Base-by-base conservation (phyloP, 2,329 filamentous ascomycete genomes). In the Diplodia mutila region DNA sequence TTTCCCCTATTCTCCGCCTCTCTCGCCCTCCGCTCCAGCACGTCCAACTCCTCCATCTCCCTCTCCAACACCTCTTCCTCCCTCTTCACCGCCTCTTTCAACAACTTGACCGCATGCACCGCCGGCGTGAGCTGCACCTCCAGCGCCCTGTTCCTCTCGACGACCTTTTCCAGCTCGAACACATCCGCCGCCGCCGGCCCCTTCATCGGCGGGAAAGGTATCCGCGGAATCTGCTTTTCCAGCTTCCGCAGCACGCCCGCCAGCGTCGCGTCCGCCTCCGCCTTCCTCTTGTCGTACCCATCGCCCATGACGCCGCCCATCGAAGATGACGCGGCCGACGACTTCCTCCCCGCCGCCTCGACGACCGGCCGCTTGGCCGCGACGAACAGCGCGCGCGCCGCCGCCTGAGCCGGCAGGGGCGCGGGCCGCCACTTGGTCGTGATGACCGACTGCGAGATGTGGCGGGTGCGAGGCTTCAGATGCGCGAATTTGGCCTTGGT, bases 141-240 rank as follows among this genome's bases (percentile, higher is more conserved):
- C 29, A 90, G 76, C 77, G 67, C 82, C 79, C 72, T 72, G 69
- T 86, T 86, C n/a, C 84, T 85, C 72, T 89, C 85, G 9, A 90
- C 80, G 16, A 89, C 85, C 71, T 83, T 85, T 74, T 92, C 89
- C 70, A 89, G 89, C 72, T 90, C 85, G 55, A 92, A 86, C 61
- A 86, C 83, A 8, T 46, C 59, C n/a, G 21, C 42, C 12, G 25
- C 57, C 18, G 83, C 80, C 8, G 80, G 82, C 64, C 77, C 78
- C 51, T 78, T 78, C 2, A 85, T 82, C 0, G 86, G 87, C 1
- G 90, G 90, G 73, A 92, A 91, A n/a, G 89, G 89, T 63, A 91
- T 81, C 39, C 83, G 84, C 18, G 81, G 77, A 6, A 92, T 79
- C 73, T 89, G 89, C 57, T 81, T 83, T 42, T 85, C 78, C 39